Percentiles rank a stretch among this genome's conserved stretches.
Conservation (phyloP, 108 stramenopile genomes). For the Parietichytrium sp. region DNA sequence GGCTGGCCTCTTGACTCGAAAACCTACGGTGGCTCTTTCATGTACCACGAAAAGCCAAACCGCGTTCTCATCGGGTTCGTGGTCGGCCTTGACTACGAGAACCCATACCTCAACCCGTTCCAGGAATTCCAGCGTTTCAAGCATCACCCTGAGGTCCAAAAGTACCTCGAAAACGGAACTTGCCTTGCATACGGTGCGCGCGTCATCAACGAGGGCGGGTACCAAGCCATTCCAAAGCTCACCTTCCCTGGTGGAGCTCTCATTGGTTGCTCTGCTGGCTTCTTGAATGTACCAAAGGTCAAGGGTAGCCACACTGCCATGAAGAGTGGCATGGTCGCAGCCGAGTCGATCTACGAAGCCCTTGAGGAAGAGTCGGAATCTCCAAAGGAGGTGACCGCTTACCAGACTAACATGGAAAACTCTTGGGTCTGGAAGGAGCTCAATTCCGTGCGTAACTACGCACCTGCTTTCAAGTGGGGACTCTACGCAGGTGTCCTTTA, state of each 20-base stretch:
- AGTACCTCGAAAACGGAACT: conserved; percentile 85
- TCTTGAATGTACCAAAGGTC: conserved; percentile 97
- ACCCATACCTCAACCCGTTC: conserved; percentile 96
- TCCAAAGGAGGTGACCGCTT: conserved; percentile 40
- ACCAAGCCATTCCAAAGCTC: conserved; percentile 88
- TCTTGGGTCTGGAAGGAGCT: conserved; percentile 94
- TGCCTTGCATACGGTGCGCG: conserved; percentile 96
- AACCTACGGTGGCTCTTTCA: conserved; percentile 40
- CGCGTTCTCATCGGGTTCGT: conserved; percentile 89
- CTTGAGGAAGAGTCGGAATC: conserved; percentile 66
- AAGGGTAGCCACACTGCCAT: conserved; percentile 99
- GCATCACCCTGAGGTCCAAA: conserved; percentile 83
- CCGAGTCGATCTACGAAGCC: conserved; percentile 81
- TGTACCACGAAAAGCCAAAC: conserved; percentile 77
- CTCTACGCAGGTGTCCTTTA: conserved; percentile 82
- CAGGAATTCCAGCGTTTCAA: conserved; percentile 97
- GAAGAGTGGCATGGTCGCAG: conserved; percentile 88
- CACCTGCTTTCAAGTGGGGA: conserved; percentile 91
- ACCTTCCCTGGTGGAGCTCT: conserved; percentile 89
- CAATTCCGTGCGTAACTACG: conserved; percentile 88
- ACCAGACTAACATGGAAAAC: conserved; percentile 62
- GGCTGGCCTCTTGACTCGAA: conserved; percentile 85
- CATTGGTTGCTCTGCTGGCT: conserved; percentile 92
- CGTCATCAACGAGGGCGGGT: conserved; percentile 95
- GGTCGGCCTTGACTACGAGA: conserved; percentile 95